Base-by-base conservation (phyloP, 139 green algal species). In the Chlorella sorokiniana region DNA sequence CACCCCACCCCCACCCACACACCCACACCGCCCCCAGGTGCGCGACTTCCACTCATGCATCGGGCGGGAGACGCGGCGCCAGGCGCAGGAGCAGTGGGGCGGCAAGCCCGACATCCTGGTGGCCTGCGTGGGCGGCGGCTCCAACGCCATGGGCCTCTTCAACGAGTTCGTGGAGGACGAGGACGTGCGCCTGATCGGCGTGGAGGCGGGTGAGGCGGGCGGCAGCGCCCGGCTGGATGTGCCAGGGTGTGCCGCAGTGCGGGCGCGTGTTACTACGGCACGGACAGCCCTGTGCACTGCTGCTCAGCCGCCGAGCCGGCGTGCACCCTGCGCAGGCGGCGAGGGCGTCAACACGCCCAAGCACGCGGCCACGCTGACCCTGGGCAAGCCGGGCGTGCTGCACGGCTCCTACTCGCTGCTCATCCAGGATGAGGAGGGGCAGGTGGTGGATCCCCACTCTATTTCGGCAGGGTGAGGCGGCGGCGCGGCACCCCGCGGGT, bases 111-210 rank as follows among this genome's bases (percentile, higher is more conserved):
- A 99, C 87, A 85, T 99, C 20, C 78, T 99, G 14, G 85, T 99
- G 65, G 97, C 97, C 40, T 99, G 97, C 87, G 93, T 99, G 23
- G 97, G 97, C 52, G 97, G 97, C 48, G 97, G 97, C 79, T 98
- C 92, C 76, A 99, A 99, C 83, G 96, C 97, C 42, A 99, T 99
- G 75, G 97, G 97, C 33, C 91, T 99, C 65, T 99, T 99, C 89
- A 86, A 99, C 86, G 96, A 99, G 79, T 99, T 98, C 76, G 88
- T 98, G 44, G 90, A 99, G 51, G 96, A 99, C 42, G 88, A 91
- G 44, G 77, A 90, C 77, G 91, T 98, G 71, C 88, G 95, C 40
- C 79, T 94, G 10, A 89, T 94, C 33, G 93, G 93, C 63, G 82
- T 94, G 75, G 88, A 94, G 81, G 91, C 94, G 7, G 42, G 75